phyloP scores from a whole-genome alignment of 1,139 yeast genomes.

The Kurtzmaniella quercitrusa region DNA sequence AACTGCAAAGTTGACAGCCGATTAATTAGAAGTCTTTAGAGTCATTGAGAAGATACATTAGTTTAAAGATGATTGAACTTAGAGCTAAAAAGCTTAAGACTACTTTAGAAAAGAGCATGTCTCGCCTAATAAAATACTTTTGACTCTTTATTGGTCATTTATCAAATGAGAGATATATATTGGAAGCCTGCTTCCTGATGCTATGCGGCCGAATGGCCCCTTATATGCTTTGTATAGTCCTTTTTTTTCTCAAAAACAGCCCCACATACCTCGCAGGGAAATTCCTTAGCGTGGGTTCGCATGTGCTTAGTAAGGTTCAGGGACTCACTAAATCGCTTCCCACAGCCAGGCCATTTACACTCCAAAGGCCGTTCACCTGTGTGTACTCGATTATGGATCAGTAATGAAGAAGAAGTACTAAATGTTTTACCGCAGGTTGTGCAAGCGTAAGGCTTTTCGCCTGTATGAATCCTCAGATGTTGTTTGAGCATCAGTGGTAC shows the following conservation, averaged over 20 bases:
- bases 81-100: too few species aligned
- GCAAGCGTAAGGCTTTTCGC: conserved; percentile 61
- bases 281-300: conserved; percentile 57
- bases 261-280: conserved; percentile 49
- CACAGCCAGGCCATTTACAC: conserved; percentile 80
- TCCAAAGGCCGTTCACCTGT: conserved; percentile 68
- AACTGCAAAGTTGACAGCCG: too few species aligned
- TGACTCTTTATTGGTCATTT: not conserved
- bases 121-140: too few species aligned
- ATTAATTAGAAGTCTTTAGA: too few species aligned
- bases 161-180: not conserved
- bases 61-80: too few species aligned
- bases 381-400: conserved; percentile 53
- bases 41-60: too few species aligned
- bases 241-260: conserved; percentile 46
- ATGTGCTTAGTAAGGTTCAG: conserved; percentile 86
- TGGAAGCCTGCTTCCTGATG: not conserved
- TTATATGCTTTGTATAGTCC: conserved; percentile 35
- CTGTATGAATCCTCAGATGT: conserved; percentile 85
- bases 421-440: conserved; percentile 46
- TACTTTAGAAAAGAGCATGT: too few species aligned
- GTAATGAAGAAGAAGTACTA: conserved; percentile 51
- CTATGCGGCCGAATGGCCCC: conserved; percentile 1
- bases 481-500: conserved; percentile 62
- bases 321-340: conserved; percentile 81